Evolutionary conservation across 228 moss, liverwort and hornwort species (phyloP), one percentile per base, ranked within the genome.

Genomic region (Sphagnum magellanicum): DNA sequence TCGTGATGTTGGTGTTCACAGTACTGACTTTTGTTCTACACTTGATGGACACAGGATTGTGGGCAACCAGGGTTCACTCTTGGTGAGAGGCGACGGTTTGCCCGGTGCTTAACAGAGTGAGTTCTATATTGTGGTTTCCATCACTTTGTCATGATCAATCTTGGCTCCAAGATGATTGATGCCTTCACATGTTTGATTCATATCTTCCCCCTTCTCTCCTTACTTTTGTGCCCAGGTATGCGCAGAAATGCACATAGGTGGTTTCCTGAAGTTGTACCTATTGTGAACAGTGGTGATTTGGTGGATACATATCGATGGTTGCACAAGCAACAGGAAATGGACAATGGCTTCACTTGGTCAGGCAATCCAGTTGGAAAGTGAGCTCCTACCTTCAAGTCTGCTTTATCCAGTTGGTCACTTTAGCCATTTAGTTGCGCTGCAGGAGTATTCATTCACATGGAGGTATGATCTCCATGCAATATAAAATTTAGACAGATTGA

Each of bases 321-420:
- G 76, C 90, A 90, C 74, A 81, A 83, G 64, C 67, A 83, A 60
- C 84, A 90, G 74, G 90, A 93, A 53, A 63, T 75, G 47, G 90
- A 90, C 67, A 80, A 75, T 65, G 90, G 93, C 50, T 93, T 90
- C 77, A 81, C 89, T 47, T 93, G 90, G 90, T 87, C 89, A 70
- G 93, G 89, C 59, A 89, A 93, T 74, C 87, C 93, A 52, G 89
- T 90, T 52, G 90, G 93, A 74, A 93, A 83, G 90, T 93, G 84
- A 59, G 93, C 79, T 55, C 48, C 32, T 32, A 32, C 32, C 3
- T 32, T 32, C 32, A 32, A 32, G 32, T 3, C 32, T 32, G 32
- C 32, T 32, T 32, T 32, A 32, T 32, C 32, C 32, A 32, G 32
- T 32, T 32, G 32, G 32, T 32, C 32, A 32, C 3, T 32, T 32